These are phyloP conservation scores for Tillandsia fasciculata DNA, from an alignment of 176 grass and related monocot species.

Conservation along the genomic window DNA sequence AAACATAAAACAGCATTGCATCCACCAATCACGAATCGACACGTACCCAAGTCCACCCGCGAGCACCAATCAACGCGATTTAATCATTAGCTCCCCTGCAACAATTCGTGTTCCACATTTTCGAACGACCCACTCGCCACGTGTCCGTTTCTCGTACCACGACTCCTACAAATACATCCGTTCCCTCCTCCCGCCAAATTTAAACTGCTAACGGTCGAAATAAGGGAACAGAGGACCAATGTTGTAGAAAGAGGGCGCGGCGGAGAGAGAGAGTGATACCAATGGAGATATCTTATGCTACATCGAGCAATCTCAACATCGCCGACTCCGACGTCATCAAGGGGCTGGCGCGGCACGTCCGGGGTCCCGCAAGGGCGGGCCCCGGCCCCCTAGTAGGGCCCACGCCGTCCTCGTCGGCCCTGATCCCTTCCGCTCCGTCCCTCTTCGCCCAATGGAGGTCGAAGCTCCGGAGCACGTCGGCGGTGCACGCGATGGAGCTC, in stretches of 20 bases:
- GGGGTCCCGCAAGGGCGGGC: not conserved
- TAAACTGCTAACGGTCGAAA: not conserved
- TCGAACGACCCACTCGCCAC: not conserved
- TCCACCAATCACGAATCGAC: not conserved
- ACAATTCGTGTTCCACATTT: not conserved
- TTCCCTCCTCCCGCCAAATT: not conserved
- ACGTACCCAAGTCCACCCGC: not conserved
- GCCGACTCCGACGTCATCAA: not conserved
- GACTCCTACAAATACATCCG: not conserved
- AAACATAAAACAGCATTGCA: no score
- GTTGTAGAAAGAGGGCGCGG: not conserved
- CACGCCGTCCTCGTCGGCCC: not conserved
- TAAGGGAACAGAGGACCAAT: not conserved
- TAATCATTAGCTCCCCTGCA: no score
- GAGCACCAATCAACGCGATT: no score
- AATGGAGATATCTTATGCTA: slow-evolving; percentile 12
- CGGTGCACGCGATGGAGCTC: not conserved
- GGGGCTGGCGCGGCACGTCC: not conserved
- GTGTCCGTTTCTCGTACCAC: no score
- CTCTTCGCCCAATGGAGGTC: not conserved
- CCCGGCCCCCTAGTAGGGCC: not conserved
- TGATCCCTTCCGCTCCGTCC: not conserved
- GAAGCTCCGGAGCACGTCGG: slow-evolving; percentile 4
- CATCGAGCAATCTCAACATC: slow-evolving; percentile 10
- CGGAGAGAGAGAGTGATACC: not conserved